Percentiles rank a stretch among this genome's conserved stretches.
Evolutionary conservation across 2,329 filamentous ascomycete genomes (phyloP).

Genomic region (Stachybotrys chartarum): DNA sequence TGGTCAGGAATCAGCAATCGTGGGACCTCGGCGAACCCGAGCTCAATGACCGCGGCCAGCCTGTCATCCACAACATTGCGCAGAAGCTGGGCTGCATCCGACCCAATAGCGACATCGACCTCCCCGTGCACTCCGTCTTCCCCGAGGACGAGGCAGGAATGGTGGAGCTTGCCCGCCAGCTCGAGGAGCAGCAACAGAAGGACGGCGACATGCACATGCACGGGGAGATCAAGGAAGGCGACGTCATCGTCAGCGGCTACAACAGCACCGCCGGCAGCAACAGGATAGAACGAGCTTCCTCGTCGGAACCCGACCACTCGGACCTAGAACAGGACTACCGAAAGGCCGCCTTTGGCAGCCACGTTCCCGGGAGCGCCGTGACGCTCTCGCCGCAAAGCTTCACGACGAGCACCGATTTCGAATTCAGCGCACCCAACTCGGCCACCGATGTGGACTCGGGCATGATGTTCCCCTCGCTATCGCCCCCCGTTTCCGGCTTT

Average conservation of each 20-base stretch:
- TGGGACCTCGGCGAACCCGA: conserved; percentile 60
- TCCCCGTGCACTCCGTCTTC: conserved; percentile 51
- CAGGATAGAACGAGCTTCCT: conserved; percentile 41
- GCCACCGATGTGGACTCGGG: conserved; percentile 21
- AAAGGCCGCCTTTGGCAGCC: conserved; percentile 34
- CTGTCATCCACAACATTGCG: conserved; percentile 59
- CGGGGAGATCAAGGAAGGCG: conserved; percentile 15
- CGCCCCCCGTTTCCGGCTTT: conserved; percentile 25
- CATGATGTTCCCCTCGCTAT: conserved; percentile 26
- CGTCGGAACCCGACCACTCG: conserved; percentile 48
- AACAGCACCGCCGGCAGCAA: conserved; percentile 11
- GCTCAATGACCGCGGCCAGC: conserved; percentile 54
- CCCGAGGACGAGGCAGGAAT: conserved; percentile 55
- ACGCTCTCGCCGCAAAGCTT: conserved; percentile 50
- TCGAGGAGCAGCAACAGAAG: conserved; percentile 39
- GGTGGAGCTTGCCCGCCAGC: conserved; percentile 46
- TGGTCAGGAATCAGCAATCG: conserved; percentile 50
- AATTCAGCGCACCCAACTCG: conserved; percentile 22
- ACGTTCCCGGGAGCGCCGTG: conserved; percentile 24
- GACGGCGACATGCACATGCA: conserved; percentile 26
- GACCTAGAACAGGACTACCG: conserved; percentile 50
- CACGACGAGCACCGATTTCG: conserved; percentile 27
- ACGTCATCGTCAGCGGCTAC: conserved; percentile 10
- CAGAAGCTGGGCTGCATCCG: conserved; percentile 58
- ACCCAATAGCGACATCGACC: conserved; percentile 52